phyloP scores from a whole-genome alignment of 2,329 filamentous ascomycete genomes.

The Drechslera avenae region DNA sequence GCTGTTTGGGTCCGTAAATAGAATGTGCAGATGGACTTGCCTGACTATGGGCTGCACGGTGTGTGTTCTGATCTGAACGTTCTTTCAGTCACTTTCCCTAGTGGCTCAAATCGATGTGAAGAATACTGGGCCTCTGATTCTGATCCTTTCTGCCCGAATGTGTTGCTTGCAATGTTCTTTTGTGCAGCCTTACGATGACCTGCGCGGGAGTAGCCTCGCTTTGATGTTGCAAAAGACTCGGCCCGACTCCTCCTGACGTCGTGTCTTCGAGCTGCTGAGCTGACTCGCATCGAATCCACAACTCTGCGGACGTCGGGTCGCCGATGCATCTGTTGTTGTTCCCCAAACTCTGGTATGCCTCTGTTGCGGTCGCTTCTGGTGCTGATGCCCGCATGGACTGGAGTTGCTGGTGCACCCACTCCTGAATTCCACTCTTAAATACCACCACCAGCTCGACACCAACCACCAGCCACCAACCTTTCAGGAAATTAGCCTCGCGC shows the following conservation, averaged over 20 bases:
- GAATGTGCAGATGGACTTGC: neutral
- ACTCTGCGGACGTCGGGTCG: neutral
- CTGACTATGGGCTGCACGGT: neutral
- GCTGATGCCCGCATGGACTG: conserved; percentile 3
- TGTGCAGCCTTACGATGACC: neutral
- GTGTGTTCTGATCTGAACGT: neutral
- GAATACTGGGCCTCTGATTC: too few relatives aligned
- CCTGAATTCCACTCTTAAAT: conserved; percentile 5
- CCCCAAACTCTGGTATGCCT: neutral
- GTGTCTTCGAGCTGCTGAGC: neutral
- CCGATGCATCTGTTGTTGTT: neutral
- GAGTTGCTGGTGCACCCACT: neutral
- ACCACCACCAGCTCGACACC: neutral
- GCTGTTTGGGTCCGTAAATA: neutral
- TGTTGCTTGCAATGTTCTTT: neutral
- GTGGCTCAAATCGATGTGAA: too few relatives aligned
- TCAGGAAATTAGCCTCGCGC: neutral
- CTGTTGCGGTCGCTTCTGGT: neutral
- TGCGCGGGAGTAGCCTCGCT: conserved; percentile 4
- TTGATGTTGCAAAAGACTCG: conserved; percentile 1
- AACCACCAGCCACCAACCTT: conserved; percentile 1
- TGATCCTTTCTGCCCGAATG: neutral
- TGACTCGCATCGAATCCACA: neutral
- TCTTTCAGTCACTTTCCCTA: neutral
- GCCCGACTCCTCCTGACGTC: conserved; percentile 10